A percentile compares a stretch with the other conserved stretches of the same genome.
Evolutionary conservation across 805 yeast species (phyloP).

Genomic region (Saccharomycopsis sp.): DNA sequence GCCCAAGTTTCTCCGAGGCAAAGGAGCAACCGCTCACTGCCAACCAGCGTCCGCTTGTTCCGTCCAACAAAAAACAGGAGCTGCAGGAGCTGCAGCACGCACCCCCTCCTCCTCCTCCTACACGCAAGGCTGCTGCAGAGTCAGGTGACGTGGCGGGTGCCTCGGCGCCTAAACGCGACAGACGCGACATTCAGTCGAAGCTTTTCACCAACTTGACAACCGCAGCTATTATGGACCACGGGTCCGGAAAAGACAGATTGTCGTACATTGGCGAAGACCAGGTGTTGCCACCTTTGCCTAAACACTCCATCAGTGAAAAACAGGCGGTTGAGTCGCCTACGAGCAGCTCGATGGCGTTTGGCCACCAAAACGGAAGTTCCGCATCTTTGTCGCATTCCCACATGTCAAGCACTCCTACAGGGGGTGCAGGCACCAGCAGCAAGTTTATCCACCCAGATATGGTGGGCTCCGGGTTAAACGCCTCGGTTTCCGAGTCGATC

Average conservation of each 20-base stretch:
- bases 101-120: constrained; percentile 20
- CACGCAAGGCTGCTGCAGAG: constrained; percentile 17
- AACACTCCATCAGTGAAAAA: background rate
- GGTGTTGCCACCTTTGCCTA: constrained; percentile 23
- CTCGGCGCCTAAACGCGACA: constrained; percentile 20
- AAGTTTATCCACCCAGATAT: constrained; percentile 39
- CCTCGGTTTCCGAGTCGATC: constrained; percentile 80
- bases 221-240: constrained; percentile 28
- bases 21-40: background rate
- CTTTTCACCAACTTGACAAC: constrained; percentile 39
- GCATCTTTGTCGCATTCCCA: constrained; percentile 31
- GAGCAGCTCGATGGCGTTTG: constrained; percentile 10
- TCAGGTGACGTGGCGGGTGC: constrained; percentile 13
- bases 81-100: constrained; percentile 5
- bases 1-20: constrained; percentile 2
- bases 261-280: constrained; percentile 17
- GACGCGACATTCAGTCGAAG: constrained; percentile 40
- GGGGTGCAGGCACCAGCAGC: background rate
- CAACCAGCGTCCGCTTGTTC: constrained; percentile 14
- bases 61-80: background rate
- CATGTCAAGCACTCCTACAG: constrained; percentile 13
- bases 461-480: constrained; percentile 54
- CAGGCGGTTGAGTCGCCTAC: background rate
- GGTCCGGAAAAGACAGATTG: constrained; percentile 13
- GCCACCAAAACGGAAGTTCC: constrained; percentile 28